Percentiles rank a stretch among this genome's conserved stretches.
Conservation (phyloP, 73 alveolate species). For the Stentor coeruleus region DNA sequence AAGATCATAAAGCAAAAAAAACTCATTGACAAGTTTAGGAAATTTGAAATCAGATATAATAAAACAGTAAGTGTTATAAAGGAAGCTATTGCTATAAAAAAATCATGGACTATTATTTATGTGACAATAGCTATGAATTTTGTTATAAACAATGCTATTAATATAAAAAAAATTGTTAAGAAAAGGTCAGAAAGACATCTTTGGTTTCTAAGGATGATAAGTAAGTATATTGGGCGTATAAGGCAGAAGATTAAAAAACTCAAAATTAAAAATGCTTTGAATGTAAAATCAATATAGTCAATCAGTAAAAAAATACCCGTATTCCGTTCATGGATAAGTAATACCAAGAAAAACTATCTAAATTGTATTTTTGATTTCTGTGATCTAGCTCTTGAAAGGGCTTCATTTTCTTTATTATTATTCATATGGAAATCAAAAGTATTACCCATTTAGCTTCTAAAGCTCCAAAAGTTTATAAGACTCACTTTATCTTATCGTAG, state of each 20-base stretch:
- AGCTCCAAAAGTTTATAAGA: too few species aligned
- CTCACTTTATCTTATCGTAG: too few species aligned
- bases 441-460: too few species aligned
- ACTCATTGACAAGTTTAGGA: not conserved
- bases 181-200: not conserved
- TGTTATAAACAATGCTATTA: not conserved
- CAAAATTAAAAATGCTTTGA: not conserved
- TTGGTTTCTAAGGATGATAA: not conserved
- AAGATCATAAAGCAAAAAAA: too few species aligned
- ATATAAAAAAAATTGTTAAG: too few species aligned
- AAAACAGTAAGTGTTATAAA: not conserved
- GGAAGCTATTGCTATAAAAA: not conserved
- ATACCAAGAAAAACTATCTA: too few species aligned
- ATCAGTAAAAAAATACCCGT: not conserved
- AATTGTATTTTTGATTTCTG: too few species aligned
- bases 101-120: not conserved
- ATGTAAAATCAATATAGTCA: not conserved
- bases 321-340: too few species aligned
- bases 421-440: too few species aligned
- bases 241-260: too few species aligned
- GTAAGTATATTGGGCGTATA: not conserved
- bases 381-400: too few species aligned
- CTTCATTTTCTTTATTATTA: too few species aligned
- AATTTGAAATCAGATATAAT: not conserved
- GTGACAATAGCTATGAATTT: not conserved